Base-by-base conservation (phyloP, 2,329 filamentous ascomycete species). In the Capronia americana region DNA sequence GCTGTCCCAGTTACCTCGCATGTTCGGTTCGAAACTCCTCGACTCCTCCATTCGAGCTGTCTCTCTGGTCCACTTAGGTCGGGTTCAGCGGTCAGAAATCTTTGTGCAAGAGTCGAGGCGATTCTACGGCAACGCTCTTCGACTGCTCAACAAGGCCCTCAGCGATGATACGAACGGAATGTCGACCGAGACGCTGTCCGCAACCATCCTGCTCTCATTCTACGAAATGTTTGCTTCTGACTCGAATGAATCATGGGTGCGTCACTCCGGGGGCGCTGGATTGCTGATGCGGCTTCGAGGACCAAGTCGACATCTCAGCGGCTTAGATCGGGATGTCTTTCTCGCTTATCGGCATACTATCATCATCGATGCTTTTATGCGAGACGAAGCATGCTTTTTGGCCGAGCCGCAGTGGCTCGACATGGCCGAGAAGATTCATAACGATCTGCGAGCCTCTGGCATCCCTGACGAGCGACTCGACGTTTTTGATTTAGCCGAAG, bases 201-300 rank as follows among this genome's bases (percentile, higher is more conserved):
- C 77, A 1, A 77, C 76, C 23, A 76, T 79, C 26, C 66, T 74
- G 2, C 73, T 79, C 5, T 76, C 73, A 4, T 72, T 78, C 41
- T 79, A 77, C 59, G 78, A 80, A 58, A 75, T 78, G 65, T 75
- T 77, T 63, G 72, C 74, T 34, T 76, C 74, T 44, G 78, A 76
- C n/a, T 74, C 73, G n/a, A 71, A 74, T 34, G 69, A 75, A 14
- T 73, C 76, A 4, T 80, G 78, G 77, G 68, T 78, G 4, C 73
- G 73, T n/a, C 78, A 79, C 70, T 75, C 76, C 7, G 72, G 74
- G 0, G 78, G 78, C 17, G 74, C 76, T 14, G 73, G 73, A 23
- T 71, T 74, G 3, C 64, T 79, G 41, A 77, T 79, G 71, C 69
- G 71, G 38, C 71, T 75, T 17, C 77, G 77, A 12, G 77, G 77